Base-by-base conservation (phyloP, 1,139 yeast genomes). In the Zhuliangozyma parablackwelliae region DNA sequence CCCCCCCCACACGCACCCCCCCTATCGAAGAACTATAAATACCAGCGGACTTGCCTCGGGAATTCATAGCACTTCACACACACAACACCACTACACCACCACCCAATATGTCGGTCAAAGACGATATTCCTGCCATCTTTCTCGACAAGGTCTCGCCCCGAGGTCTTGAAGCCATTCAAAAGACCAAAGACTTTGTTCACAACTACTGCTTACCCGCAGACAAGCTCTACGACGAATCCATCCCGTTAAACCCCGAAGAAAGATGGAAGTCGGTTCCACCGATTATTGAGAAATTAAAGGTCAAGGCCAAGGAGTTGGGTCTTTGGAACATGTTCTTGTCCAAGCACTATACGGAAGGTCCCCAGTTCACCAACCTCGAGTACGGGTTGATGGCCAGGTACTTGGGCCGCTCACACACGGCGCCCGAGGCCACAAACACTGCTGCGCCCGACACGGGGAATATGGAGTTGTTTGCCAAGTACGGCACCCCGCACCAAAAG, bases 401-500 rank as follows among this genome's bases (percentile, higher is more conserved):
- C 49, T 65, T 81, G 56, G 88, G 88, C 20, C 65, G 78, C 38
- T 67, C 79, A 2, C 61, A 63, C 38, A 54, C 69, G 36, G 85
- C 78, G 1, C 80, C 86, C 2, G 84, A 78, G 51, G 82, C 78
- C 23, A 78, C 82, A 45, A 81, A 81, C 54, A 75, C 81, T 23
- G 61, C 59, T 38, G 87, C 87, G 7, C 88, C 88, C 11, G 88
- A 81, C 49, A 80, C 87, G n/a, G 88, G 88, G 7, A 80, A 82
- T 51, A 80, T 80, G 84, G 88, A 81, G 54, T 65, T 82, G 20
- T 57, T 82, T 45, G 83, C 83, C 28, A 70, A 72, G 46, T 80
- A 76, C 53, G 87, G 82, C 26, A 70, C 62, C 35, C 59, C 57
- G 2, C 61, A 56, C 39, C 88, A 82, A 47, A 76, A 75, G 57